Evolutionary conservation across 768 basidiomycete species (phyloP), one percentile per base, ranked within the genome.

Genomic region (Termitomyces sp.): DNA sequence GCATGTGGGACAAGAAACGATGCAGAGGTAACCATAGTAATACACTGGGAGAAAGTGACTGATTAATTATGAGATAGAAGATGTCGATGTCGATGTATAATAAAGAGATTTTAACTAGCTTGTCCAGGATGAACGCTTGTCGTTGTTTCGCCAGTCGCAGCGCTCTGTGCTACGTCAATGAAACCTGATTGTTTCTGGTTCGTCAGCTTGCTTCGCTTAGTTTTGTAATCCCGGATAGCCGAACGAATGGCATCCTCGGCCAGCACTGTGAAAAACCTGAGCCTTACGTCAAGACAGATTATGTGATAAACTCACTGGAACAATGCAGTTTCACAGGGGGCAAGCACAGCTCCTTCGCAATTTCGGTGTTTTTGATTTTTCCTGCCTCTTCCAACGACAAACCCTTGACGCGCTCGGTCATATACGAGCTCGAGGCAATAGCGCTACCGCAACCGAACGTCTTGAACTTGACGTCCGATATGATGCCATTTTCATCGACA

Each of bases 241-340:
- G 95, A 96, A 55, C 91, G 93, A 73, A 99, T 99, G 59, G 97
- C 97, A 72, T 99, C 97, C 75, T 99, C 97, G 14, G 97, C 95
- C 64, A 98, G 76, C 89, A 98, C 91, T 88, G 70, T 61, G 35
- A 26, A 35, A 30, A 3, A 69, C 70, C 64, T 56, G 64, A 50
- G n/a, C 59, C 55, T 58, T 60, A 35, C 52, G 36, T 14, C 57
- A 50, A 28, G 23, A 7, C 33, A 55, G 51, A 12, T 16, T 30
- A 1, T 10, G 28, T 40, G 20, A 54, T 18, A 41, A 38, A 80
- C 89, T 53, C 65, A 95, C 93, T 95, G 32, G 93, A 94, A 69
- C 93, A 95, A 73, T 95, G 93, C 18, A 95, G 84, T 74, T 98
- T 98, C 68, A 98, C 96, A 52, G 96, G 95, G 6, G 96, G 96